A percentile compares a stretch with the other conserved stretches of the same genome.
These are phyloP conservation scores for Penicillium sumatraense DNA, from an alignment of 2,329 filamentous ascomycete species.

Conservation along the genomic window DNA sequence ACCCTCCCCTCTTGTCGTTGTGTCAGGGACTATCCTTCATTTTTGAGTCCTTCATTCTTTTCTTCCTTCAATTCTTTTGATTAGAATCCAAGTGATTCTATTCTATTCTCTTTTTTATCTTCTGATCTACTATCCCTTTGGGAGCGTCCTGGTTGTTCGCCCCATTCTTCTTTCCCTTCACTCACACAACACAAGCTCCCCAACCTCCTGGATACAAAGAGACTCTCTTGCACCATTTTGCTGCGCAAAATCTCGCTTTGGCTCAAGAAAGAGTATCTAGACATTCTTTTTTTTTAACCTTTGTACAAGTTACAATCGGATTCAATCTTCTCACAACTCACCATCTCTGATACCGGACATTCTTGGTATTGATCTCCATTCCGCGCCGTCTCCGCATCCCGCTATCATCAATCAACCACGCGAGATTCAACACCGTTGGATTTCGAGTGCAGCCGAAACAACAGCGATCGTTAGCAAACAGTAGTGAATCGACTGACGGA, in stretches of 20 bases:
- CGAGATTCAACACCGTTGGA: constrained; percentile 25
- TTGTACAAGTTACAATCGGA: constrained; percentile 18
- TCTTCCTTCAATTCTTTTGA: constrained; percentile 13
- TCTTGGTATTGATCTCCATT: constrained; percentile 36
- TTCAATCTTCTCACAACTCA: constrained; percentile 3
- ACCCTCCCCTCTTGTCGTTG: constrained; percentile 10
- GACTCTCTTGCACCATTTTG: constrained; percentile 28
- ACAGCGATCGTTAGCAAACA: neutral
- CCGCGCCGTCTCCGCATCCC: constrained; percentile 30
- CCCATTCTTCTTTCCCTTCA: constrained; percentile 31
- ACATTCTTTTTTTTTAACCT: constrained; percentile 29
- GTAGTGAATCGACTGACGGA: neutral
- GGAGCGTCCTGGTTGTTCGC: constrained; percentile 47
- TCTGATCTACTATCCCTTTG: constrained; percentile 13
- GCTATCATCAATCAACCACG: constrained; percentile 35
- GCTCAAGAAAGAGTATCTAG: constrained; percentile 11
- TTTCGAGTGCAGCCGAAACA: constrained; percentile 13
- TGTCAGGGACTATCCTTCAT: constrained; percentile 25
- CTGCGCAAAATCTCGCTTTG: constrained; percentile 32
- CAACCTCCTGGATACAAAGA: constrained; percentile 25
- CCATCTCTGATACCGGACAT: constrained; percentile 35
- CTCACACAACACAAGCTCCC: too few relatives aligned
- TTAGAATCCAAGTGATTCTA: constrained; percentile 12
- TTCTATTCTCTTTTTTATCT: constrained; percentile 14
- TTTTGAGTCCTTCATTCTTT: constrained; percentile 18